phyloP scores from a whole-genome alignment of 1,284 basidiomycete species.

The Ustilago tritici region DNA sequence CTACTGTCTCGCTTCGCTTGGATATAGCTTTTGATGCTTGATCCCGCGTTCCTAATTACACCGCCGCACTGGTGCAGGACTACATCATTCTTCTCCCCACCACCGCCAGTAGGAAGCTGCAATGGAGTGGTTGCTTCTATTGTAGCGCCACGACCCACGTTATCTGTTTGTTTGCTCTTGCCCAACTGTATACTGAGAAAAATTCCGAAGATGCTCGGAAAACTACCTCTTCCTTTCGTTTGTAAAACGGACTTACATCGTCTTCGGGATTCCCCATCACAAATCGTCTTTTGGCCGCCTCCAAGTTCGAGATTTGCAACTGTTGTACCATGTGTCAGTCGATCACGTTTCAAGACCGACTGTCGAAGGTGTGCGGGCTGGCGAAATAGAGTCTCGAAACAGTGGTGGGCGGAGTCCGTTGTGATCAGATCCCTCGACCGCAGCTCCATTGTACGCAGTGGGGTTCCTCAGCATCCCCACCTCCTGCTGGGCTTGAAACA shows the following conservation, averaged over 20 bases:
- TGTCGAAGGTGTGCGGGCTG: background rate
- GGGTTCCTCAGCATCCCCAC: background rate
- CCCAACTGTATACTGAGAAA: background rate
- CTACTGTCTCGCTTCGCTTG: background rate
- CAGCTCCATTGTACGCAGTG: background rate
- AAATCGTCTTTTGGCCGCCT: background rate
- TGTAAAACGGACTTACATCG: background rate
- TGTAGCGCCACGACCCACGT: background rate
- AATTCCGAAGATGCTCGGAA: background rate
- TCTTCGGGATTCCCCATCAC: background rate
- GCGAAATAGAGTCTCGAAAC: background rate
- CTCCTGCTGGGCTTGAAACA: background rate
- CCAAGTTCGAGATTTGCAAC: background rate
- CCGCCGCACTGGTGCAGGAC: background rate
- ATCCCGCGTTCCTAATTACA: background rate
- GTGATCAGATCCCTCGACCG: background rate
- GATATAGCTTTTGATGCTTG: background rate
- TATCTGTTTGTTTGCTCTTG: background rate
- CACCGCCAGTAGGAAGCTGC: background rate
- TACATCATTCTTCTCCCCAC: constrained; percentile 2
- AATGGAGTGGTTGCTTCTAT: background rate
- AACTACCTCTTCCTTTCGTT: background rate
- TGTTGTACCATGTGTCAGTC: background rate
- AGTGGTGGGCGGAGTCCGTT: background rate
- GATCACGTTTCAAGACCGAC: background rate